Base-by-base conservation (phyloP, 1,284 basidiomycete genomes). In the Somion occarium region DNA sequence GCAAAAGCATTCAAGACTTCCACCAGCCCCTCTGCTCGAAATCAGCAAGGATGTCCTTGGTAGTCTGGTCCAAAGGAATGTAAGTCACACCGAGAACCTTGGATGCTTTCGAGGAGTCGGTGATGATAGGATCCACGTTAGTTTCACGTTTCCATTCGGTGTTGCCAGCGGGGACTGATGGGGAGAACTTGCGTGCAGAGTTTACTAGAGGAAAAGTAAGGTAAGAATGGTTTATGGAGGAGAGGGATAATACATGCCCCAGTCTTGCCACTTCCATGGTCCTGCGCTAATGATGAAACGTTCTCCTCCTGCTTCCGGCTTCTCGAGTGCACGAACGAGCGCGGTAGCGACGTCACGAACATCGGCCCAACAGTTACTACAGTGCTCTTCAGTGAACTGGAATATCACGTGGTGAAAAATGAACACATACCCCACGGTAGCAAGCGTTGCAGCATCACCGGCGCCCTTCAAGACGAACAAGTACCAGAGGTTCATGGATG, bases 341-440 rank as follows among this genome's bases (percentile, higher is more conserved):
- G 77, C 80, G 3, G 71, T 64, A 0, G 78, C 83, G 19, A 87
- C 67, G 56, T 85, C 80, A 13, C 81, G 72, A 1, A 85, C 82
- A 54, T 85, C 80, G 24, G 83, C 72, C 69, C 72, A 83, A 5
- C 46, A 38, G 45, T 20, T 46, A 39, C 38, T 39, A 15, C 5
- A 39, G 20, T 11, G 3, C 13, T 5, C n/a, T n/a, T n/a, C n/a
- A n/a, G n/a, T n/a, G n/a, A n/a, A n/a, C n/a, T n/a, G n/a, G n/a
- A n/a, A n/a, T n/a, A 39, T 18, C 38, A 20, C 3, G 20, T 5
- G 4, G 38, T 15, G 13, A 5, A 39, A 20, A 15, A 4, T 15
- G 38, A 15, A 39, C n/a, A n/a, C n/a, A 18, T 15, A 39, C 34
- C 56, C 45, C 13, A 46, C 20, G 18, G 20, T 44, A 4, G 20